Percentiles rank a stretch among this genome's conserved stretches.
These are phyloP conservation scores for Sporothrix variecibatus DNA, from an alignment of 2,329 filamentous ascomycete species.

Conservation along the genomic window DNA sequence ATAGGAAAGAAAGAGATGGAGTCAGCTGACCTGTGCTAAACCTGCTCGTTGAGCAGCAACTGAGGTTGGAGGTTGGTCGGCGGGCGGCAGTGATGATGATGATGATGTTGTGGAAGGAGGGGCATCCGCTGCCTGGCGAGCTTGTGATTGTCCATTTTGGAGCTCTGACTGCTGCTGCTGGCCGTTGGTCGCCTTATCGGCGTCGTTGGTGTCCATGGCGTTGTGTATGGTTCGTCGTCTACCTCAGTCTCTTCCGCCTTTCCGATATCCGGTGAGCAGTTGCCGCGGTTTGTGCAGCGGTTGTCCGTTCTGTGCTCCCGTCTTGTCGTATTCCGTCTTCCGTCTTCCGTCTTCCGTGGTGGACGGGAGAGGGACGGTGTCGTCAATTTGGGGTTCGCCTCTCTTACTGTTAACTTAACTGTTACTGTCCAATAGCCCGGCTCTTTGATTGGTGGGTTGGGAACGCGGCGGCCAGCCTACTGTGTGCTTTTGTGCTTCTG, in stretches of 20 bases:
- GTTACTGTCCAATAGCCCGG: background rate
- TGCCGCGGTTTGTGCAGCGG: background rate
- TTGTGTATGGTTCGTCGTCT: background rate
- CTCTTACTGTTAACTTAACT: background rate
- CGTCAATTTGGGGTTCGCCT: background rate
- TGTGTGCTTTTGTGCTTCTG: background rate
- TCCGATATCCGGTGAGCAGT: background rate
- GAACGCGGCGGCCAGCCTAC: background rate
- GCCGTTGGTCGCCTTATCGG: background rate
- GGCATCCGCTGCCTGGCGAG: slow-evolving; percentile 6
- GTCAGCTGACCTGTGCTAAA: slow-evolving; percentile 27
- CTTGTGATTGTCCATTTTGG: background rate
- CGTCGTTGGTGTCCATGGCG: slow-evolving; percentile 20
- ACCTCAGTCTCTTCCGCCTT: background rate
- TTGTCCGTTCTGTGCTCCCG: background rate
- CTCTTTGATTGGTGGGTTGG: slow-evolving; percentile 3
- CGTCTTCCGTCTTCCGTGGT: background rate
- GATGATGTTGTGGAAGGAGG: slow-evolving; percentile 8
- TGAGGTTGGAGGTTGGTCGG: background rate
- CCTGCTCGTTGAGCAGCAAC: slow-evolving; percentile 22
- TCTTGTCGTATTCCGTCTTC: background rate
- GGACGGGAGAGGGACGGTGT: background rate
- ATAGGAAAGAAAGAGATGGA: background rate
- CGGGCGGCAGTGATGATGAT: slow-evolving; percentile 3
- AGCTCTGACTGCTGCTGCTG: background rate